Evolutionary conservation across 2,329 filamentous ascomycete genomes (phyloP), one percentile per base, ranked within the genome.

Genomic region (Venturia carpophila): DNA sequence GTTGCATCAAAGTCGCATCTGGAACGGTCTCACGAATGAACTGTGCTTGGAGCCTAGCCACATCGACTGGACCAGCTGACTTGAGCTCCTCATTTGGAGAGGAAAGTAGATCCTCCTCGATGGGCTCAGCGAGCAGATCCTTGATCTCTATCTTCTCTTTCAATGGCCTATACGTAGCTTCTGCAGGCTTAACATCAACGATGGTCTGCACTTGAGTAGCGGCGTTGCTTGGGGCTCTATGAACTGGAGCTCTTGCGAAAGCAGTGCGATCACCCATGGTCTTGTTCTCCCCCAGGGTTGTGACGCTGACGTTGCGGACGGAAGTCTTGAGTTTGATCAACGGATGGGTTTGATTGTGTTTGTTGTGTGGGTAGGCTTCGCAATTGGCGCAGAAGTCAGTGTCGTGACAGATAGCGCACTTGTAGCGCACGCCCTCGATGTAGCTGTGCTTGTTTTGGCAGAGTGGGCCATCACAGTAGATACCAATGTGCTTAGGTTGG

Each of bases 321-420:
- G 93, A 90, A 2, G 90, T 95, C 83, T 91, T 96, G 81, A 99
- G 92, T 80, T 96, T 97, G 80, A 99, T 92, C 70, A 99, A 80
- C 37, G 94, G 94, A 72, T 99, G 94, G n/a, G 92, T 96, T 76
- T 87, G 87, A 81, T 97, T 97, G 80, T 99, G 94, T 27, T 79
- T 80, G 76, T 95, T 93, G 68, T 82, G 81, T 9, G 94, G 94
- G 71, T 87, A 87, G 61, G 93, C 91, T 79, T 99, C 95, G 78
- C 94, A 99, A 73, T 85, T 89, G 73, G 90, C 91, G 75, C 94
- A 99, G 80, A 97, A 96, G 77, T 99, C 94, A 42, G 88, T 88
- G 75, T 99, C 92, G 72, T 95, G 83, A 80, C 94, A 99, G 65
- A 99, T 88, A 63, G 93, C 91, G 74, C 94, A 99, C 85, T 99